Conservation (phyloP, 108 stramenopile genomes). For the Skeletonema tropicum region DNA sequence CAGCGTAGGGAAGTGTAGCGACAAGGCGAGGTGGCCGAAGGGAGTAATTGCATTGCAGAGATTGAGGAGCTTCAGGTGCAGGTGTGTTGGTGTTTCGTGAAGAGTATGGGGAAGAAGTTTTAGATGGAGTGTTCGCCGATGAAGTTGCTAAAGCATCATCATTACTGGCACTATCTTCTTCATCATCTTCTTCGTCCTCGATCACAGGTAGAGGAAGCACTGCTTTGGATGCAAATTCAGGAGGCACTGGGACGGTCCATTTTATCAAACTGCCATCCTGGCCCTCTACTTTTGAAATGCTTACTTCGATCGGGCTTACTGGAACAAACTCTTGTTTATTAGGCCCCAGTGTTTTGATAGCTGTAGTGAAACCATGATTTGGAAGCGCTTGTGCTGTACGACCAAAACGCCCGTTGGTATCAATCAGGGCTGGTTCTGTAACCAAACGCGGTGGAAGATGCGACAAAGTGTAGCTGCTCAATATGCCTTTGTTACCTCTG, state of each 20-base stretch:
- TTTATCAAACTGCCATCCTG: slow-evolving; percentile 40
- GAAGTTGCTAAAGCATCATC: slow-evolving; percentile 17
- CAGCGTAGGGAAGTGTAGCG: slow-evolving; percentile 76
- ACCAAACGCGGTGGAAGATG: slow-evolving; percentile 70
- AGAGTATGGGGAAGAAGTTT: slow-evolving; percentile 17
- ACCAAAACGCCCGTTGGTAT: slow-evolving; percentile 63
- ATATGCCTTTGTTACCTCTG: slow-evolving; percentile 33
- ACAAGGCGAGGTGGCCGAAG: slow-evolving; percentile 60
- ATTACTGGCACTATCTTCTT: slow-evolving; percentile 16
- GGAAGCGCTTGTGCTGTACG: slow-evolving; percentile 65
- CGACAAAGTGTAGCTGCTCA: slow-evolving; percentile 59
- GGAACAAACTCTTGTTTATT: slow-evolving; percentile 70
- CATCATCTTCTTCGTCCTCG: slow-evolving; percentile 39
- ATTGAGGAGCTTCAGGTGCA: slow-evolving; percentile 25
- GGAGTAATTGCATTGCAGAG: slow-evolving; percentile 27
- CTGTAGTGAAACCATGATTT: slow-evolving; percentile 77
- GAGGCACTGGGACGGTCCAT: slow-evolving; percentile 69
- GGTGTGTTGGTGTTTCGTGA: slow-evolving; percentile 16
- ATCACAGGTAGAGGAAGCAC: slow-evolving; percentile 58
- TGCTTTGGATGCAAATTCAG: slow-evolving; percentile 56
- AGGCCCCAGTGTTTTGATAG: slow-evolving; percentile 83
- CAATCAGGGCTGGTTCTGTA: slow-evolving; percentile 57
- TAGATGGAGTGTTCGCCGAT: not conserved
- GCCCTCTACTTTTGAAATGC: slow-evolving; percentile 44
- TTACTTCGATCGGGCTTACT: slow-evolving; percentile 71